Conservation (phyloP, 192 early-diverging fungal species). For the Coemansia sp. region DNA sequence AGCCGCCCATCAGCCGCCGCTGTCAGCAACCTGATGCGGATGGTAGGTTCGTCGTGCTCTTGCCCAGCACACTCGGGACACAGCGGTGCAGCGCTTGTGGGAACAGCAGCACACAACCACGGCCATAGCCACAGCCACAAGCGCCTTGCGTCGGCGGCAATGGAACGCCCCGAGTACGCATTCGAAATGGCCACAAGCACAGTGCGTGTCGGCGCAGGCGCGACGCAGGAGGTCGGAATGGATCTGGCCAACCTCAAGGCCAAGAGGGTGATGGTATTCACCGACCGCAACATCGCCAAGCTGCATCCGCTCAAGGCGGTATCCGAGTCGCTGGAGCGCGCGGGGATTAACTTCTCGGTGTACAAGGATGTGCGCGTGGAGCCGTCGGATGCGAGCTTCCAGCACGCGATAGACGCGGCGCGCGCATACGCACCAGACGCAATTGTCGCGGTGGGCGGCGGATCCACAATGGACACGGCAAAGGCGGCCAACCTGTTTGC, state of each 20-base stretch:
- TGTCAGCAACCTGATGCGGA: conserved; percentile 54
- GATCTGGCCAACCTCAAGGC: conserved; percentile 78
- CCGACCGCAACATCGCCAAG: conserved; percentile 72
- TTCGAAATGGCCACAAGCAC: conserved; percentile 89
- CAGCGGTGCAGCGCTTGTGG: conserved; percentile 5
- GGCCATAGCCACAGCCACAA: conserved; percentile 14
- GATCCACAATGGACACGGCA: conserved; percentile 87
- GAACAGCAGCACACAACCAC: conserved; percentile 21
- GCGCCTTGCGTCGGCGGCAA: conserved; percentile 29
- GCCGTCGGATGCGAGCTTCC: conserved; percentile 81
- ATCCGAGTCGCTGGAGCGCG: conserved; percentile 69
- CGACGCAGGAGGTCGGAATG: conserved; percentile 82
- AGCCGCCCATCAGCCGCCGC: conserved; percentile 33
- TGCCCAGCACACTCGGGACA: conserved; percentile 47
- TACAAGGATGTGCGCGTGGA: conserved; percentile 81
- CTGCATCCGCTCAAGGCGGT: conserved; percentile 75
- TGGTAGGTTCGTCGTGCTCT: conserved; percentile 51
- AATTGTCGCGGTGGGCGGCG: conserved; percentile 89
- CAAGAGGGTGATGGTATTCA: conserved; percentile 84
- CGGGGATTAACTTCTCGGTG: conserved; percentile 68
- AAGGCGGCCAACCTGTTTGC: conserved; percentile 91
- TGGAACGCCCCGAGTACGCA: conserved; percentile 61
- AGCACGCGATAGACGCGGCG: conserved; percentile 79
- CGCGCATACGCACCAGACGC: conserved; percentile 74
- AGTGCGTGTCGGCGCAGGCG: conserved; percentile 83